Evolutionary conservation across 2,329 filamentous ascomycete species (phyloP).

Genomic region (Dothideomycetidae sp.): DNA sequence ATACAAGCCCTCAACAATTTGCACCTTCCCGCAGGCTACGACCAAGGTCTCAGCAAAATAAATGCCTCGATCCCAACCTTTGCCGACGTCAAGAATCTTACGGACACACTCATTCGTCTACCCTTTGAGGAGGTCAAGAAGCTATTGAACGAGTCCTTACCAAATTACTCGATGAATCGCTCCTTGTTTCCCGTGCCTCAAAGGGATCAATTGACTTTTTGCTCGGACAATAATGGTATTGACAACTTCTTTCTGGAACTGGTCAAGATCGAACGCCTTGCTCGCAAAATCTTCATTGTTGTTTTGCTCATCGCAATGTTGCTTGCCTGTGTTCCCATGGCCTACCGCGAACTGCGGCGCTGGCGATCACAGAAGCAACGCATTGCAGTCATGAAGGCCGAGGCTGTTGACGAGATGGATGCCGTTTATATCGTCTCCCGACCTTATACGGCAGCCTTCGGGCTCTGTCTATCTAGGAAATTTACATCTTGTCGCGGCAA

Average conservation of each 20-base stretch:
- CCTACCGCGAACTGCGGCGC: conserved; percentile 61
- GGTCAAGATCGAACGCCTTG: conserved; percentile 49
- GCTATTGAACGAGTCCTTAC: conserved; percentile 56
- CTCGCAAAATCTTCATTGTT: conserved; percentile 62
- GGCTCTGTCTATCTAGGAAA: conserved; percentile 53
- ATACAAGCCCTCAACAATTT: conserved; percentile 56
- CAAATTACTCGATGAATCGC: conserved; percentile 63
- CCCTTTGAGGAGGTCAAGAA: conserved; percentile 72
- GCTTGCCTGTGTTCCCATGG: conserved; percentile 63
- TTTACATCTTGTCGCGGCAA: conserved; percentile 52
- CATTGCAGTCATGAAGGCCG: conserved; percentile 48
- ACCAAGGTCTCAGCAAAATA: conserved; percentile 54
- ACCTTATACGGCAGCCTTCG: conserved; percentile 57
- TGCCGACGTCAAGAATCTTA: conserved; percentile 67
- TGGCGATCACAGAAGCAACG: conserved; percentile 61
- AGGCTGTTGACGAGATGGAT: conserved; percentile 68
- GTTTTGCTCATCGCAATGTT: conserved; percentile 58
- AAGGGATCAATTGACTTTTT: conserved; percentile 75
- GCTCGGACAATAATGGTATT: conserved; percentile 70
- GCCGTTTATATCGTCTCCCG: conserved; percentile 76
- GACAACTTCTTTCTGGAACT: conserved; percentile 69
- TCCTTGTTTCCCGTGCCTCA: conserved; percentile 67
- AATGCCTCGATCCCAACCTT: conserved; percentile 74
- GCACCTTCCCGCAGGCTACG: conserved; percentile 52
- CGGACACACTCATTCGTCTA: conserved; percentile 54